These are phyloP conservation scores for Solanum pinnatisectum DNA, from an alignment of 257 asterid species.

Conservation along the genomic window DNA sequence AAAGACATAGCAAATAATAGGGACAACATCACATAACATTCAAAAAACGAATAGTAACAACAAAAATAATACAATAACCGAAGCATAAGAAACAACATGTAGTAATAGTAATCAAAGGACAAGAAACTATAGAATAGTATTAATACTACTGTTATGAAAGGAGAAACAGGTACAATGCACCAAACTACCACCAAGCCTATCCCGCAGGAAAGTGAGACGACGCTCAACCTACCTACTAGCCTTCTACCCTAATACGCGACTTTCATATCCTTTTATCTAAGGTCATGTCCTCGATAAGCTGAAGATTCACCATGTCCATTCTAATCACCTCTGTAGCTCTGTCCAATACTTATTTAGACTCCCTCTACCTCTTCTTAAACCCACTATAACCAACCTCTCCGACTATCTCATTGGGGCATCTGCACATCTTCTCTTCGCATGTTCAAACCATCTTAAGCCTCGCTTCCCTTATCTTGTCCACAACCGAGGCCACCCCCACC, in stretches of 20 bases:
- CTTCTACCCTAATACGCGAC: background rate
- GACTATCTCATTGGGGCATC: background rate
- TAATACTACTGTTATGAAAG: background rate
- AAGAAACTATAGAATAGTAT: too few relatives aligned
- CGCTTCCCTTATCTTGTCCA: background rate
- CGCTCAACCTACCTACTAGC: background rate
- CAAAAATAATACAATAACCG: background rate
- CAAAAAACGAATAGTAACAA: background rate
- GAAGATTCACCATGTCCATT: background rate
- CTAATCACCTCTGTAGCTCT: background rate
- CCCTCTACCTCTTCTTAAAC: background rate
- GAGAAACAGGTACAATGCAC: background rate
- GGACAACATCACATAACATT: background rate
- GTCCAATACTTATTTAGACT: background rate
- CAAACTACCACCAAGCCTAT: background rate
- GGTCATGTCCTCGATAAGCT: background rate
- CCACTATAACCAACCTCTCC: background rate
- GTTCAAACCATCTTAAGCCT: background rate
- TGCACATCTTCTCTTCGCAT: background rate
- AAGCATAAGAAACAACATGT: background rate
- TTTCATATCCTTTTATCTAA: background rate
- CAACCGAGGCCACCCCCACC: background rate
- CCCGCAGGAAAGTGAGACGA: background rate
- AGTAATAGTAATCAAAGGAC: too few relatives aligned
- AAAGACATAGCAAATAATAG: background rate